These are phyloP conservation scores for Aspergillus japonicus DNA, from an alignment of 2,329 filamentous ascomycete species.

Conservation along the genomic window DNA sequence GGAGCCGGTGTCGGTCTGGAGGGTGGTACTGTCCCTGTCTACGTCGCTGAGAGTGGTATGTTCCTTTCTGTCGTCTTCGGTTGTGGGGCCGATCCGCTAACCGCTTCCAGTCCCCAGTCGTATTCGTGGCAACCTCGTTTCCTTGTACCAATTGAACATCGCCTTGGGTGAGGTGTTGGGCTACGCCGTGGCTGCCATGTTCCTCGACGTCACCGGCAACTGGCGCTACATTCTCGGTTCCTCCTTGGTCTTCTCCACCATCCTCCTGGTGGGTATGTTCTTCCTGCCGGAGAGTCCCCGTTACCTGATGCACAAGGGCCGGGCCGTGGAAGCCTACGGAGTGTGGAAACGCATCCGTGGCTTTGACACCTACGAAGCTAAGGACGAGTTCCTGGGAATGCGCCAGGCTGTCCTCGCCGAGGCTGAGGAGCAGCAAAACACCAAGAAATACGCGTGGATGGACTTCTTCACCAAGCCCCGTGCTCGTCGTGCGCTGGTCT, in stretches of 20 bases:
- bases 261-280: constrained; percentile 63
- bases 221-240: constrained; percentile 74
- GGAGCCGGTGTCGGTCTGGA: constrained; percentile 71
- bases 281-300: constrained; percentile 70
- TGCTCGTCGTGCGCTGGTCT: constrained; percentile 64
- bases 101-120: constrained; percentile 55
- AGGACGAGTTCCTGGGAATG: constrained; percentile 72
- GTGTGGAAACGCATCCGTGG: constrained; percentile 74
- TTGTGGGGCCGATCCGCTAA: not conserved
- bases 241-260: constrained; percentile 67
- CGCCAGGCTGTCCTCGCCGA: constrained; percentile 62
- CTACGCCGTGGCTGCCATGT: constrained; percentile 71
- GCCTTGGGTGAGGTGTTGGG: constrained; percentile 72
- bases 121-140: constrained; percentile 70
- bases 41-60: constrained; percentile 62
- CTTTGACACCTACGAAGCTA: constrained; percentile 54
- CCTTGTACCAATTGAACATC: constrained; percentile 73
- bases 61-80: constrained; percentile 1
- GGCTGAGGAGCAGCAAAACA: constrained; percentile 51
- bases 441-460: constrained; percentile 65
- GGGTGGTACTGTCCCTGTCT: constrained; percentile 71
- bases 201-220: constrained; percentile 66
- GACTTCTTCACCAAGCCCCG: constrained; percentile 71
- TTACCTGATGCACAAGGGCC: constrained; percentile 68
- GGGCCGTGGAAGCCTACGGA: constrained; percentile 59